A percentile compares a stretch with the other conserved stretches of the same genome.
These are phyloP conservation scores for Closterium sp. DNA, from an alignment of 139 green algal genomes.

Conservation along the genomic window DNA sequence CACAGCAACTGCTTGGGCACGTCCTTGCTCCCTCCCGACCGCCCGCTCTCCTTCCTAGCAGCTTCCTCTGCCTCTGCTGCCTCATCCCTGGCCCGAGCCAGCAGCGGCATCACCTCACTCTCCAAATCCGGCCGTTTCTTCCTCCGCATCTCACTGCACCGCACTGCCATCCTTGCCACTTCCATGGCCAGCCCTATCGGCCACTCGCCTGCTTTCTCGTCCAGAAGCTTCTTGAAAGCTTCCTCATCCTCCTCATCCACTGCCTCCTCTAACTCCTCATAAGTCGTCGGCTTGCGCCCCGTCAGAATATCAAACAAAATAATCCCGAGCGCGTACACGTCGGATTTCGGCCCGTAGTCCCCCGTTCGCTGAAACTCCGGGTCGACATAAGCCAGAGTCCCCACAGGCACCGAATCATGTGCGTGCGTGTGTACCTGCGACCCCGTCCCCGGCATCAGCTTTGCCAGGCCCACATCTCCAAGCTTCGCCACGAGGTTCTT, in stretches of 20 bases:
- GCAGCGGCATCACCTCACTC: conserved; percentile 20
- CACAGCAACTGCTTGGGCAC: conserved; percentile 28
- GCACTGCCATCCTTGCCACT: conserved; percentile 15
- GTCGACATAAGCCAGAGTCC: conserved; percentile 63
- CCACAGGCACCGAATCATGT: conserved; percentile 57
- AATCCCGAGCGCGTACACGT: conserved; percentile 64
- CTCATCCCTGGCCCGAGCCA: neutral
- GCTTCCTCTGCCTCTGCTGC: conserved; percentile 1
- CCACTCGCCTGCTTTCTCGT: conserved; percentile 24
- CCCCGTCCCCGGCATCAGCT: conserved; percentile 28
- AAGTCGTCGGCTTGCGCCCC: conserved; percentile 28
- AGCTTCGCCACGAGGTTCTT: conserved; percentile 59
- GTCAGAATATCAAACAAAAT: conserved; percentile 37
- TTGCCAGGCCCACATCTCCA: conserved; percentile 59
- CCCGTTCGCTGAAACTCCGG: conserved; percentile 64
- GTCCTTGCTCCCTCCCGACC: neutral
- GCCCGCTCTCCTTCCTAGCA: neutral
- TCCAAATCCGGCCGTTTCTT: conserved; percentile 36
- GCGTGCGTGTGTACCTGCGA: conserved; percentile 18
- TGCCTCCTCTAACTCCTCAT: conserved; percentile 31
- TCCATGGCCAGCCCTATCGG: conserved; percentile 34
- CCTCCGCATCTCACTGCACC: conserved; percentile 27
- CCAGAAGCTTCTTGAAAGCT: conserved; percentile 2
- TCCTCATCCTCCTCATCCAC: conserved; percentile 25
- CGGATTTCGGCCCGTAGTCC: conserved; percentile 51